Percentiles rank a stretch among this genome's conserved stretches.
Evolutionary conservation across 2,329 filamentous ascomycete genomes (phyloP).

Genomic region (Dactylella cylindrospora): DNA sequence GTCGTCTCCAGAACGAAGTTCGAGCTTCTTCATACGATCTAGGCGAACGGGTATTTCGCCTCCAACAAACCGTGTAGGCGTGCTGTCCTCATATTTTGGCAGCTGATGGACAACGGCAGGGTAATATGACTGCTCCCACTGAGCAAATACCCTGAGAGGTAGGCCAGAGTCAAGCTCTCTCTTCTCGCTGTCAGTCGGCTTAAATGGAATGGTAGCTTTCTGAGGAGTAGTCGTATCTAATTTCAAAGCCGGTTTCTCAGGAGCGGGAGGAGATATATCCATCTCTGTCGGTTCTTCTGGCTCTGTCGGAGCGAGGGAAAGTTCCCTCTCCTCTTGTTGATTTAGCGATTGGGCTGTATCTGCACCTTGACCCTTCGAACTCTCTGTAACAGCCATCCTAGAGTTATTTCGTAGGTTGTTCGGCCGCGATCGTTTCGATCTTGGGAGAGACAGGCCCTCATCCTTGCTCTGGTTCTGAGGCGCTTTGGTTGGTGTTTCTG

Average conservation of each 20-base stretch:
- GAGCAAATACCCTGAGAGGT: conserved; percentile 8
- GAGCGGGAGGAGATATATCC: neutral
- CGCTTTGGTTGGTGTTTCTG: neutral
- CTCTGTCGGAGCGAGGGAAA: too few relatives aligned
- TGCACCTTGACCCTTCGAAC: too few relatives aligned
- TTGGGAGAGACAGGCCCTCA: conserved; percentile 3
- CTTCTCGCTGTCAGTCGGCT: conserved; percentile 8
- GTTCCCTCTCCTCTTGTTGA: neutral
- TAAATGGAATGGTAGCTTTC: conserved; percentile 11
- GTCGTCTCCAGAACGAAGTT: conserved; percentile 7
- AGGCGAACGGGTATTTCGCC: conserved; percentile 9
- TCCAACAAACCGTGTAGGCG: conserved; percentile 5
- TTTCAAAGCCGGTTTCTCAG: neutral
- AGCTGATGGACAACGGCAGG: conserved; percentile 12
- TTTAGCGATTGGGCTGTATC: too few relatives aligned
- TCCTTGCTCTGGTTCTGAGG: neutral
- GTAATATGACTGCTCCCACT: conserved; percentile 7
- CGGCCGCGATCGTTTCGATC: conserved; percentile 1
- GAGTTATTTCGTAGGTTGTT: neutral
- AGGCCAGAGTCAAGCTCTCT: neutral
- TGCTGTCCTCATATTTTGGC: conserved; percentile 11
- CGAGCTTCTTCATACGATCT: conserved; percentile 22
- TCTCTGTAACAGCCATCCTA: too few relatives aligned
- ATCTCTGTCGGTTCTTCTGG: neutral
- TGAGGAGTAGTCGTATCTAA: conserved; percentile 4